Conservation (phyloP, 495 filamentous ascomycete species). For the Talaromyces nanjingensis region DNA sequence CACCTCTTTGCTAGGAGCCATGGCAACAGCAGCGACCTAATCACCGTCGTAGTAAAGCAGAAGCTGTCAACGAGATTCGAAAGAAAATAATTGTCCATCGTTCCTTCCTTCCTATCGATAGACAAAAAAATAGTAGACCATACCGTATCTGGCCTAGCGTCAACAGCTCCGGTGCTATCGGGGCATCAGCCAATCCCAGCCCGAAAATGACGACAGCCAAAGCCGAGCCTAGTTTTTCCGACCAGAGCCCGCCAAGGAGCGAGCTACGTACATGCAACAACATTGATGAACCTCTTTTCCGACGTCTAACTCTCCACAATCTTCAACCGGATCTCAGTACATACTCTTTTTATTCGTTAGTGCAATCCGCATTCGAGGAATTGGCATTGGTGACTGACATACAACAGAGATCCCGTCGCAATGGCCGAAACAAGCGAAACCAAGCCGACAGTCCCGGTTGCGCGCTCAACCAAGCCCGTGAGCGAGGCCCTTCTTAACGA, state of each 20-base stretch:
- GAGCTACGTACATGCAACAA: not conserved
- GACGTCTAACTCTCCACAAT: conserved; percentile 7
- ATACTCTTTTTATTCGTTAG: conserved; percentile 14
- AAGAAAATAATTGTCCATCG: conserved; percentile 4
- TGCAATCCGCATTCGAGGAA: not conserved
- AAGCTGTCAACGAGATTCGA: not conserved
- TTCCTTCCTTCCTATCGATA: conserved; percentile 5
- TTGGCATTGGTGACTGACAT: not conserved
- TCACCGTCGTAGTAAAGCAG: not conserved
- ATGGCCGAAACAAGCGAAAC: conserved; percentile 52
- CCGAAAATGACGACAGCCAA: conserved; percentile 1
- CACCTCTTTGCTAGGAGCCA: conserved; percentile 38
- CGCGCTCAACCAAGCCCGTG: conserved; percentile 64
- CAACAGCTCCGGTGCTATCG: not conserved
- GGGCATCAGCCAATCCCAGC: not conserved
- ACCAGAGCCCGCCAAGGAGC: conserved; percentile 27
- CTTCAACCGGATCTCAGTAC: not conserved
- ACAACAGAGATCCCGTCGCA: conserved; percentile 18
- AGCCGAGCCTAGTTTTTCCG: conserved; percentile 32
- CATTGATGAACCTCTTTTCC: conserved; percentile 4
- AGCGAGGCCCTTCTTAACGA: conserved; percentile 93
- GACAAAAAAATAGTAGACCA: conserved; percentile 4
- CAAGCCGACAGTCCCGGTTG: conserved; percentile 37
- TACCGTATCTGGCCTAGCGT: not conserved
- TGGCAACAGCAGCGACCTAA: conserved; percentile 12